These are phyloP conservation scores for Penicillium pulvis DNA, from an alignment of 495 filamentous ascomycete species.

Conservation along the genomic window DNA sequence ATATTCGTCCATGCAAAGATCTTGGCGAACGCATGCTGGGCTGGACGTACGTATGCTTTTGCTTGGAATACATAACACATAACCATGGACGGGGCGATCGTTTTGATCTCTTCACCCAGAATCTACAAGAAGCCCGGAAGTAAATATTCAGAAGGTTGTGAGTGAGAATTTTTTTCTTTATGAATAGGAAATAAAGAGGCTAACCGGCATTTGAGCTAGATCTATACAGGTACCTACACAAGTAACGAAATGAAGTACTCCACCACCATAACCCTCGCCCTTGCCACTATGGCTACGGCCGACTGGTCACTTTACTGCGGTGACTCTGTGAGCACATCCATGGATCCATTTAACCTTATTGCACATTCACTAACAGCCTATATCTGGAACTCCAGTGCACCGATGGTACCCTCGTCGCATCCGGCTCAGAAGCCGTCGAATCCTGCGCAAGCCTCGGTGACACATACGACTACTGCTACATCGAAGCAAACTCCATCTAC, in stretches of 20 bases:
- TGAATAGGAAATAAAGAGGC: not conserved
- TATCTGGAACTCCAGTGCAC: not conserved
- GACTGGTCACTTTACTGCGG: constrained; percentile 6
- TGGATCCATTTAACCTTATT: too few relatives aligned
- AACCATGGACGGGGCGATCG: too few relatives aligned
- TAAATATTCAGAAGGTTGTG: too few relatives aligned
- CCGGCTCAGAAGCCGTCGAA: not conserved
- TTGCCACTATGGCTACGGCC: not conserved
- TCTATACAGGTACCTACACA: not conserved
- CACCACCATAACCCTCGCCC: not conserved
- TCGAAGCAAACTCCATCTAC: not conserved
- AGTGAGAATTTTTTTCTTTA: not conserved
- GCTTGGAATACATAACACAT: too few relatives aligned
- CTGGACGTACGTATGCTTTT: too few relatives aligned
- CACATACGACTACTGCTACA: constrained; percentile 3
- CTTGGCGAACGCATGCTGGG: too few relatives aligned
- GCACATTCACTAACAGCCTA: too few relatives aligned
- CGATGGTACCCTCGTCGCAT: constrained; percentile 1
- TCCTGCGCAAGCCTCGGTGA: not conserved
- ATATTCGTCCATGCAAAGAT: not conserved
- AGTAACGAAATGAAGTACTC: not conserved
- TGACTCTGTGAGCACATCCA: not conserved
- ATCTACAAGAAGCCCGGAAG: too few relatives aligned
- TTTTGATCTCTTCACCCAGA: too few relatives aligned
- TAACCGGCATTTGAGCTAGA: not conserved